Conservation (phyloP, 2,329 filamentous ascomycete species). For the Aspergillus nomiae region DNA sequence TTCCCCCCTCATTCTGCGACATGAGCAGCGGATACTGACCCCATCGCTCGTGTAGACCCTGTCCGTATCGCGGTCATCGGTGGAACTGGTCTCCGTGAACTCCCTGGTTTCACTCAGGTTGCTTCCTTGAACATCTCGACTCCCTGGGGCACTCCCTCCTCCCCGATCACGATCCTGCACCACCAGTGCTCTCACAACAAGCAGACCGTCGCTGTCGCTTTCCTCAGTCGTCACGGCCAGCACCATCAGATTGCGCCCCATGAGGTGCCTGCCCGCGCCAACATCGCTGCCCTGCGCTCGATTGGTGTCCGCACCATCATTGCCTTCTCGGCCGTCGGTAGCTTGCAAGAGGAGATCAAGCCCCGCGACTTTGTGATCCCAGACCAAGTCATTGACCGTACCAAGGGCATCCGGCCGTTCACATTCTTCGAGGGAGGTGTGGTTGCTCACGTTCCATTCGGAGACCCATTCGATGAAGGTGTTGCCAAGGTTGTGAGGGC, state of each 20-base stretch:
- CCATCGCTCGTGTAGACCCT: conserved; percentile 42
- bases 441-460: conserved; percentile 93
- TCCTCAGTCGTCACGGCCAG: conserved; percentile 87
- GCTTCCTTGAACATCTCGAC: conserved; percentile 76
- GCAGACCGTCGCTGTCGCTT: conserved; percentile 70
- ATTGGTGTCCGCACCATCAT: conserved; percentile 89
- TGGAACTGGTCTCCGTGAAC: conserved; percentile 86
- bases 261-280: conserved; percentile 91
- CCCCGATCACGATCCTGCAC: conserved; percentile 81
- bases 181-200: conserved; percentile 73
- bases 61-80: conserved; percentile 88
- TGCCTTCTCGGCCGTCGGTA: conserved; percentile 93
- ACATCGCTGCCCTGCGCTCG: conserved; percentile 93
- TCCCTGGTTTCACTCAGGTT: conserved; percentile 83
- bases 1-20: background rate
- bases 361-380: conserved; percentile 96
- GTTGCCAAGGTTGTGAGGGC: conserved; percentile 75
- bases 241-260: conserved; percentile 90
- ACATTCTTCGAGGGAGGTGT: conserved; percentile 86
- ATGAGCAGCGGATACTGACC: background rate
- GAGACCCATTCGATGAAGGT: conserved; percentile 85
- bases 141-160: conserved; percentile 83
- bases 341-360: conserved; percentile 86
- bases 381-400: conserved; percentile 95
- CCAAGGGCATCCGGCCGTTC: conserved; percentile 90